Evolutionary conservation across 805 yeast species (phyloP).

Genomic region (Pichia nanzhaoensis): DNA sequence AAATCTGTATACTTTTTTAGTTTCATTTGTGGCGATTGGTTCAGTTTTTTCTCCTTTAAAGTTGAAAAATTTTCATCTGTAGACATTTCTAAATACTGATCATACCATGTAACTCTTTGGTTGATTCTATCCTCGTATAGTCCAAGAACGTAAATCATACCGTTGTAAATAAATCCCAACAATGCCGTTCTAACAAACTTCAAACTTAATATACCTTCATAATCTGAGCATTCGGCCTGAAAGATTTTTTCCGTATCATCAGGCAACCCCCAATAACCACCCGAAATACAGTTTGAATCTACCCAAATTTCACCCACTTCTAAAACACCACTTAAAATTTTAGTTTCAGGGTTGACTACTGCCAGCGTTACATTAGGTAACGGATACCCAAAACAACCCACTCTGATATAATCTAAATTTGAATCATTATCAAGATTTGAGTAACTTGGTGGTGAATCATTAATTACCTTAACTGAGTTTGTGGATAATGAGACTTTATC

Average conservation of each 20-base stretch:
- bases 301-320: constrained; percentile 97
- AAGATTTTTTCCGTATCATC: constrained; percentile 68
- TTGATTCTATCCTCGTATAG: constrained; percentile 86
- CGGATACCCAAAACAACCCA: constrained; percentile 92
- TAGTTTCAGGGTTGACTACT: constrained; percentile 89
- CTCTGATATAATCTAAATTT: constrained; percentile 44
- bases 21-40: background rate
- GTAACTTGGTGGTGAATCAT: constrained; percentile 48
- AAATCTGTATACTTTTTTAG: background rate
- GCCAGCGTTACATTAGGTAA: constrained; percentile 91
- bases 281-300: constrained; percentile 86
- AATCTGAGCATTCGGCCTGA: constrained; percentile 74
- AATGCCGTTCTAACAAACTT: constrained; percentile 87
- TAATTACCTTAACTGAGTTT: constrained; percentile 62
- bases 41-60: background rate
- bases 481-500: constrained; percentile 69
- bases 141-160: constrained; percentile 83
- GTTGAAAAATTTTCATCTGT: constrained; percentile 4
- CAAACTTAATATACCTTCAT: constrained; percentile 60
- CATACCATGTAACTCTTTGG: constrained; percentile 65
- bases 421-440: constrained; percentile 26
- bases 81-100: constrained; percentile 33
- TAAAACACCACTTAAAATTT: constrained; percentile 60
- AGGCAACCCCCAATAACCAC: constrained; percentile 75
- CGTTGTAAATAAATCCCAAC: constrained; percentile 81